A percentile compares a stretch with the other conserved stretches of the same genome.
Conservation (phyloP, 2,329 filamentous ascomycete genomes). For the Polychaeton citri region DNA sequence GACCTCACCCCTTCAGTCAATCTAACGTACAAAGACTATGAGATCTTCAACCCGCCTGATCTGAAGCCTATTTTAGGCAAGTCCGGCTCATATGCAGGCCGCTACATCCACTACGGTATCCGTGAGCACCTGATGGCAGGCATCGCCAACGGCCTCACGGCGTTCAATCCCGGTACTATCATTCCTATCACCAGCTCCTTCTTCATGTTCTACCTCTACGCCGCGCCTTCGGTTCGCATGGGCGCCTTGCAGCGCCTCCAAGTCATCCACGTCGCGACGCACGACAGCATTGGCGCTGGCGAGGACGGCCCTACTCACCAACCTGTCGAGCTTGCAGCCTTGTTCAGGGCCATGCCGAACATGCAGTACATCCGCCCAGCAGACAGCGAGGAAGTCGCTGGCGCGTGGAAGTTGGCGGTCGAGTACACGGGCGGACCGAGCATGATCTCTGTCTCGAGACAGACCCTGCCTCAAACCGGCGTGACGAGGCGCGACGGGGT, state of each 20-base stretch:
- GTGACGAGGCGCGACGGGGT: conserved; percentile 26
- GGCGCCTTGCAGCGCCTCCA: conserved; percentile 24
- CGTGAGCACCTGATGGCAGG: conserved; percentile 49
- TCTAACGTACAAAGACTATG: conserved; percentile 30
- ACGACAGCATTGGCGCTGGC: conserved; percentile 24
- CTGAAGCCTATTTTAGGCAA: conserved; percentile 13
- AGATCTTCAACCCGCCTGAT: conserved; percentile 35
- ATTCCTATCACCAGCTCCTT: conserved; percentile 22
- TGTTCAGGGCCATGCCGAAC: conserved; percentile 26
- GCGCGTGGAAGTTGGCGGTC: conserved; percentile 29
- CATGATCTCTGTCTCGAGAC: conserved; percentile 33
- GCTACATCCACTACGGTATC: conserved; percentile 45
- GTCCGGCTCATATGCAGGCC: conserved; percentile 40
- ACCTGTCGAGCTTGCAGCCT: conserved; percentile 22
- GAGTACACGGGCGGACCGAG: conserved; percentile 25
- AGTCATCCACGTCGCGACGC: conserved; percentile 25
- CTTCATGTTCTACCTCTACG: conserved; percentile 29
- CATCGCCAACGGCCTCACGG: conserved; percentile 30
- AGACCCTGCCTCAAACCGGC: conserved; percentile 26
- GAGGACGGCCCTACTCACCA: conserved; percentile 27
- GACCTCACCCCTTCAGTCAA: conserved; percentile 26
- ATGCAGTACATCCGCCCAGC: conserved; percentile 25
- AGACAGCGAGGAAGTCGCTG: conserved; percentile 25
- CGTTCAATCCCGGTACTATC: conserved; percentile 23
- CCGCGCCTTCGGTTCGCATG: conserved; percentile 24